phyloP scores from a whole-genome alignment of 805 yeast species.

The Candida parachauliodes region DNA sequence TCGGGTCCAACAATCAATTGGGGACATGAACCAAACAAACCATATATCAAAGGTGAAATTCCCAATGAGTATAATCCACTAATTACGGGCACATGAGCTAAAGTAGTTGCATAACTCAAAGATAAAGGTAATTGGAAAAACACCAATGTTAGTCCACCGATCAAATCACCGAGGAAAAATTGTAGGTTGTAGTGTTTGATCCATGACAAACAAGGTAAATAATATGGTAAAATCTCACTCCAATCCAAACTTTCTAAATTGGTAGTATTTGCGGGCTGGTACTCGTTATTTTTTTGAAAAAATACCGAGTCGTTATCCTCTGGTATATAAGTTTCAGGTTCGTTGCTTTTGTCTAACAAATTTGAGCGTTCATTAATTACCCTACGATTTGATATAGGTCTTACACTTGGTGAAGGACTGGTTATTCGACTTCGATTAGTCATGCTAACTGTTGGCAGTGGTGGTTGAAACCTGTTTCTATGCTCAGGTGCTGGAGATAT shows the following conservation, averaged over 20 bases:
- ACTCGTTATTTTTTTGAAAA: conserved; percentile 12
- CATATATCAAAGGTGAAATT: conserved; percentile 36
- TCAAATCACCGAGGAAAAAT: conserved; percentile 56
- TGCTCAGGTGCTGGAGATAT: not conserved
- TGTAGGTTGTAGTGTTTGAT: conserved; percentile 43
- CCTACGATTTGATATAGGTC: conserved; percentile 21
- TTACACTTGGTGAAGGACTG: conserved; percentile 25
- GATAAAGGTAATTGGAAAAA: conserved; percentile 89
- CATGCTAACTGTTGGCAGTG: no score
- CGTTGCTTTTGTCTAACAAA: conserved; percentile 8
- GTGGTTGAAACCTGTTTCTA: not conserved
- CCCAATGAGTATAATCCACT: conserved; percentile 39
- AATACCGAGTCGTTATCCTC: conserved; percentile 10
- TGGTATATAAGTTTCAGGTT: conserved; percentile 1
- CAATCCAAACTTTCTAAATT: conserved; percentile 22
- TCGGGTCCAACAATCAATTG: conserved; percentile 48
- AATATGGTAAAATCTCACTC: conserved; percentile 49
- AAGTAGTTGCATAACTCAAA: conserved; percentile 37
- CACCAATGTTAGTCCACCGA: conserved; percentile 85
- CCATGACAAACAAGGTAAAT: conserved; percentile 69
- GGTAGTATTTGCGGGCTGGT: conserved; percentile 20
- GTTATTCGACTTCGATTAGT: conserved; percentile 4
- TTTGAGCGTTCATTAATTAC: conserved; percentile 14
- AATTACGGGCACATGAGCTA: conserved; percentile 42
- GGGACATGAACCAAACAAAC: conserved; percentile 42